Conservation (phyloP, 75 land plant genomes). For the Pseudotsuga menziesii region DNA sequence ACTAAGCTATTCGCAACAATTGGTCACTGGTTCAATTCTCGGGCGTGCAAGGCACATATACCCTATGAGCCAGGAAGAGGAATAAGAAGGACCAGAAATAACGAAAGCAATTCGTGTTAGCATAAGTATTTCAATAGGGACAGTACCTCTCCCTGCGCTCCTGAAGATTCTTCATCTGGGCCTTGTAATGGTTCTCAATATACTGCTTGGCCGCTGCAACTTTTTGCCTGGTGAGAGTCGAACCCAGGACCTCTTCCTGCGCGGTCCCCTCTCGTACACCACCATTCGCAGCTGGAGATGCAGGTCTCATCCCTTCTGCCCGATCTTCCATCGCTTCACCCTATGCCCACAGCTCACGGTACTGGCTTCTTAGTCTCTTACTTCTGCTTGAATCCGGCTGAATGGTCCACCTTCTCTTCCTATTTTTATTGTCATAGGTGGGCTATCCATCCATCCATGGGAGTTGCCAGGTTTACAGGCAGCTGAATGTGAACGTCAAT, state of each 20-base stretch:
- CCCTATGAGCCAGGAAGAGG: too few species aligned
- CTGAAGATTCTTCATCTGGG: slow-evolving; percentile 78
- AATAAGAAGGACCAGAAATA: too few species aligned
- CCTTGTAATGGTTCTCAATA: slow-evolving; percentile 72
- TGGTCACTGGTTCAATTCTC: too few species aligned
- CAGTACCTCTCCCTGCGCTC: slow-evolving; percentile 69
- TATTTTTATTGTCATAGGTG: background rate
- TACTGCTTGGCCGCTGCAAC: slow-evolving; percentile 85
- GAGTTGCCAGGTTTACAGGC: too few species aligned
- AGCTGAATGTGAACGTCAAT: too few species aligned
- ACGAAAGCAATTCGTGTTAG: too few species aligned
- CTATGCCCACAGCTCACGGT: background rate
- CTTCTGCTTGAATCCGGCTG: background rate
- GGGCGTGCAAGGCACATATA: too few species aligned
- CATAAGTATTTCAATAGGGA: too few species aligned
- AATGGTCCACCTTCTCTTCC: background rate
- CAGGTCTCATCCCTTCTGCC: background rate
- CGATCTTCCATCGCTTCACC: slow-evolving; percentile 2
- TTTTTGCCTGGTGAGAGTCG: slow-evolving; percentile 63
- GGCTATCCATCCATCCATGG: background rate
- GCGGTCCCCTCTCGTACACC: slow-evolving; percentile 6
- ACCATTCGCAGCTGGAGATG: background rate
- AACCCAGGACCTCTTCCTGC: slow-evolving; percentile 30
- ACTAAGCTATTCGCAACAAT: too few species aligned
- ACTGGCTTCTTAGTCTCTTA: background rate